A percentile compares a stretch with the other conserved stretches of the same genome.
Conservation (phyloP, 768 basidiomycete genomes). For the Trametes meyenii region DNA sequence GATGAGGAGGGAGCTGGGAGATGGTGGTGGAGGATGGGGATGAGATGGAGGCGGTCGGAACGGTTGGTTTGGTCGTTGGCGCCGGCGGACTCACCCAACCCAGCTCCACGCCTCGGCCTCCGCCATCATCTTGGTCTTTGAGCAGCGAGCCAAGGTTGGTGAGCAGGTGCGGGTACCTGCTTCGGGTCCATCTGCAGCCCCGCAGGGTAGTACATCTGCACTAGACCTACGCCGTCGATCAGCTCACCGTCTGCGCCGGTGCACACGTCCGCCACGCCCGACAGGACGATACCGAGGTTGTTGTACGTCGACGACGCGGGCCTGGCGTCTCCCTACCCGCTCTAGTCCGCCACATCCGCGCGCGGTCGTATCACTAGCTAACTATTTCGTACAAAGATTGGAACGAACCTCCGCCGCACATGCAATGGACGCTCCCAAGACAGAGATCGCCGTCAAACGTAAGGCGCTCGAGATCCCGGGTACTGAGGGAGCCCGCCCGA, state of each 20-base stretch:
- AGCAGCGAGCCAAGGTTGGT: constrained; percentile 54
- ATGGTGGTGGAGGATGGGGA: constrained; percentile 5
- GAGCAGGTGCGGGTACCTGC: constrained; percentile 48
- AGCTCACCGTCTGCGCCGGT: constrained; percentile 22
- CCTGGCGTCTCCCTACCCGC: background rate
- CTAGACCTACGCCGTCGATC: constrained; percentile 40
- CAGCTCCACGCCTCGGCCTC: constrained; percentile 8
- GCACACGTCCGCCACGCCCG: constrained; percentile 35
- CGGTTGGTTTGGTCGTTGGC: constrained; percentile 3
- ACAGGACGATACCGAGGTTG: constrained; percentile 52
- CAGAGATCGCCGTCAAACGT: constrained; percentile 87
- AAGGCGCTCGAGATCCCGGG: constrained; percentile 62
- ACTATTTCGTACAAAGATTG: background rate
- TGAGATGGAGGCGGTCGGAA: background rate
- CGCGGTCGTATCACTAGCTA: no score
- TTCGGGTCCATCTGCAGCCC: constrained; percentile 33
- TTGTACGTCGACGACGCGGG: constrained; percentile 50
- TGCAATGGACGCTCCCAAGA: constrained; percentile 86
- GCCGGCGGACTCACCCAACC: constrained; percentile 14
- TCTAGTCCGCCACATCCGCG: no score
- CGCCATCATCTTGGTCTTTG: constrained; percentile 31
- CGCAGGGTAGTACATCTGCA: constrained; percentile 47
- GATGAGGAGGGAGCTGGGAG: background rate
- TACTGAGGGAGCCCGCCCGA: constrained; percentile 47
- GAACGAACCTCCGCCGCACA: background rate